Conservation (phyloP, 495 filamentous ascomycete genomes). For the Neurospora tetraspora region DNA sequence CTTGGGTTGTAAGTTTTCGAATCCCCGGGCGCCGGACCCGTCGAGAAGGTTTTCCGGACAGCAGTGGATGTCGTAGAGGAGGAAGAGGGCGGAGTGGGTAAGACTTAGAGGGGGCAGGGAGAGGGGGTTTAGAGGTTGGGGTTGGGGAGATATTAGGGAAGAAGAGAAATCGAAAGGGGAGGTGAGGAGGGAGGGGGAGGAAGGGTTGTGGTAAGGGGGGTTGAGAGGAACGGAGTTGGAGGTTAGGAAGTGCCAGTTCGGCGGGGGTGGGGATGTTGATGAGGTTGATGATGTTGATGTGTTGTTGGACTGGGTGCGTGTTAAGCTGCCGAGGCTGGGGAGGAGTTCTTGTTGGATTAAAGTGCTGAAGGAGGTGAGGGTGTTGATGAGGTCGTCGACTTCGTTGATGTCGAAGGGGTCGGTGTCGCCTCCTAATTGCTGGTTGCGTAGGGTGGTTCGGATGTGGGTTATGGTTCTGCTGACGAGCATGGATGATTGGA, state of each 20-base stretch:
- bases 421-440: not conserved
- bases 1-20: not conserved
- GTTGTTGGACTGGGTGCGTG: not conserved
- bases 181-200: not conserved
- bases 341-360: conserved; percentile 6
- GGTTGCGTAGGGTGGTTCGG: conserved; percentile 1
- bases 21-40: conserved; percentile 3
- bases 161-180: not conserved
- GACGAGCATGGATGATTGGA: conserved; percentile 24
- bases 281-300: not conserved
- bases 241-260: not conserved
- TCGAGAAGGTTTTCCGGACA: conserved; percentile 18
- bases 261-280: not conserved
- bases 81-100: conserved; percentile 9
- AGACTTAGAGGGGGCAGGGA: conserved; percentile 8
- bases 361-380: conserved; percentile 6
- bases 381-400: conserved; percentile 3
- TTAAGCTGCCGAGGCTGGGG: not conserved
- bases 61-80: conserved; percentile 15
- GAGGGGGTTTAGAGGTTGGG: conserved; percentile 1
- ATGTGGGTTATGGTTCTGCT: conserved; percentile 17
- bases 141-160: not conserved
- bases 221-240: not conserved
- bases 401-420: conserved; percentile 4
- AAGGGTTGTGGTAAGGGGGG: not conserved